phyloP scores from a whole-genome alignment of 495 filamentous ascomycete genomes.

The Penicillium fimorum region DNA sequence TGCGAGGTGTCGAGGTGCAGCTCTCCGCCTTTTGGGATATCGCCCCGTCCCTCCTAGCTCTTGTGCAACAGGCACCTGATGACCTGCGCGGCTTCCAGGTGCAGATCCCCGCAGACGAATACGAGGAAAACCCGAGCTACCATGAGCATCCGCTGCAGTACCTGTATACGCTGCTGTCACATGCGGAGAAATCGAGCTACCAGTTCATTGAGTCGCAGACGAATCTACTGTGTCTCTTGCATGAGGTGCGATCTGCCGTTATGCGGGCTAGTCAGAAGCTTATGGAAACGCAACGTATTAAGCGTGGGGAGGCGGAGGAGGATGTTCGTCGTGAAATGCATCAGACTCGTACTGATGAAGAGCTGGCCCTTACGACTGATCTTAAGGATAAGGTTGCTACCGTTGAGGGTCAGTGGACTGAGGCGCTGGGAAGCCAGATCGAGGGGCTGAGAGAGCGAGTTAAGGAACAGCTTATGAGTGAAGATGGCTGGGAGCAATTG shows the following conservation, averaged over 20 bases:
- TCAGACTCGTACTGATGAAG: slow-evolving; percentile 62
- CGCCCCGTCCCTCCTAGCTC: slow-evolving; percentile 70
- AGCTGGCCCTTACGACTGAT: slow-evolving; percentile 71
- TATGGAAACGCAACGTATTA: slow-evolving; percentile 56
- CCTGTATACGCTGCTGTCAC: slow-evolving; percentile 74
- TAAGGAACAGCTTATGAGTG: slow-evolving; percentile 60
- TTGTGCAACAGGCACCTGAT: slow-evolving; percentile 74
- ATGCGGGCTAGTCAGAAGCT: slow-evolving; percentile 56
- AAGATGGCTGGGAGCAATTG: slow-evolving; percentile 72
- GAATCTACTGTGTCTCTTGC: slow-evolving; percentile 87
- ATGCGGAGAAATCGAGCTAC: slow-evolving; percentile 87
- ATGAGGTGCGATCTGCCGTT: slow-evolving; percentile 84
- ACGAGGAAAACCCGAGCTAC: slow-evolving; percentile 81
- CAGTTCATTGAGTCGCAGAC: slow-evolving; percentile 96
- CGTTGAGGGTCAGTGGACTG: slow-evolving; percentile 84
- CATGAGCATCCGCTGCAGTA: slow-evolving; percentile 80
- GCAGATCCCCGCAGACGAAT: slow-evolving; percentile 71
- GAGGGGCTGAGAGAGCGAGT: slow-evolving; percentile 56
- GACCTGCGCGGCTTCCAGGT: slow-evolving; percentile 58
- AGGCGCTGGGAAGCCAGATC: slow-evolving; percentile 62
- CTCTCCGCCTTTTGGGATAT: slow-evolving; percentile 97
- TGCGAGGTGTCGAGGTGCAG: slow-evolving; percentile 85
- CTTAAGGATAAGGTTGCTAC: slow-evolving; percentile 86
- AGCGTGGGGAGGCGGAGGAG: slow-evolving; percentile 53
- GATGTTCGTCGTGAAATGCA: slow-evolving; percentile 55